Evolutionary conservation across 495 filamentous ascomycete species (phyloP), one percentile per base, ranked within the genome.

Genomic region (Penicillium roqueforti): DNA sequence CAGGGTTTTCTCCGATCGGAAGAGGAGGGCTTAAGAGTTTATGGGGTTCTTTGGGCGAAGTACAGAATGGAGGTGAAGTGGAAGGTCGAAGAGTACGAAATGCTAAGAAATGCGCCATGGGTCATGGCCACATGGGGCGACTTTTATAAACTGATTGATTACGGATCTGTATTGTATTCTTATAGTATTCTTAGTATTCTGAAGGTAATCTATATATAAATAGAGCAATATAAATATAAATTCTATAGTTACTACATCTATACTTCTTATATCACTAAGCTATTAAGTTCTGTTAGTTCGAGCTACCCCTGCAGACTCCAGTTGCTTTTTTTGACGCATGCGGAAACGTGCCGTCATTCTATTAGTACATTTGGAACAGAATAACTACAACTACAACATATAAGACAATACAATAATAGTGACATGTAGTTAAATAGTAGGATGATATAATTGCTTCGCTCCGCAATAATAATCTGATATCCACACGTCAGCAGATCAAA

Each of bases 291-390:
- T 46, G 28, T 53, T 56, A 57, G 56, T 46, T 41, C 49, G 29
- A 61, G 60, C 63, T 64, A 61, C 63, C 63, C 63, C 63, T 66
- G 63, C 60, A 66, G 60, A 38, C 53, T 42, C 46, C 55, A 61
- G 61, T 59, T 60, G 50, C 36, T 52, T 45, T 57, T 57, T 57
- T 58, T 55, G 49, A 51, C 59, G 58, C 58, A 54, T 47, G 47
- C 57, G 57, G 54, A 54, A 51, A 46, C 34, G 58, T 63, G 54
- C 48, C 58, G 60, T 60, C 60, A 61, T 22, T 48, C n/a, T n/a
- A n/a, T n/a, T n/a, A n/a, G n/a, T n/a, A n/a, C n/a, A n/a, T n/a
- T n/a, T n/a, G n/a, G n/a, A n/a, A n/a, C n/a, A n/a, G n/a, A n/a
- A n/a, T n/a, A n/a, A n/a, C n/a, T n/a, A n/a, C n/a, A n/a, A n/a